Evolutionary conservation across 192 early-diverging fungal species (phyloP).

Genomic region (Paraglomus brasilianum): DNA sequence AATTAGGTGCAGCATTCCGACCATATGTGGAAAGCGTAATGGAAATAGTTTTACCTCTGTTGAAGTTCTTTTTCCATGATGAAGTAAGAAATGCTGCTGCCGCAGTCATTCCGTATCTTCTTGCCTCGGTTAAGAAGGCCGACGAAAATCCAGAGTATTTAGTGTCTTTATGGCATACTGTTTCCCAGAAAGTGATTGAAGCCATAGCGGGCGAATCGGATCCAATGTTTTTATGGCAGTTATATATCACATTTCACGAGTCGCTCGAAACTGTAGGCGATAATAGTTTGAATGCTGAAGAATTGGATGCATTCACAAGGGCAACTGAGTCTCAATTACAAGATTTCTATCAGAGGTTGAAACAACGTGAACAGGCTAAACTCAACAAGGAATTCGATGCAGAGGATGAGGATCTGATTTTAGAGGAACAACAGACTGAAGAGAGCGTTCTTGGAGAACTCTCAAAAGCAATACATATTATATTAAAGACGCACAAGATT

Average conservation of each 20-base stretch:
- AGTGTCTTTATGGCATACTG: conserved; percentile 66
- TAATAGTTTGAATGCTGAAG: conserved; percentile 58
- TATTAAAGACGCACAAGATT: conserved; percentile 73
- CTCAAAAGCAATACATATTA: conserved; percentile 73
- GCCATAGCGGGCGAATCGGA: conserved; percentile 81
- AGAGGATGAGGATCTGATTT: conserved; percentile 88
- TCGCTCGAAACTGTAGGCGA: conserved; percentile 65
- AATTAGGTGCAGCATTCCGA: conserved; percentile 86
- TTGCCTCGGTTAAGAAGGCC: conserved; percentile 61
- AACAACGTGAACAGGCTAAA: conserved; percentile 72
- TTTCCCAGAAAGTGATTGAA: conserved; percentile 76
- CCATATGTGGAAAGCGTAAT: conserved; percentile 81
- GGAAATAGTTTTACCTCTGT: conserved; percentile 82
- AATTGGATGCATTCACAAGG: conserved; percentile 70
- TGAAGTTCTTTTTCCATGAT: conserved; percentile 98
- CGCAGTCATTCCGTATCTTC: conserved; percentile 74
- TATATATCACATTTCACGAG: conserved; percentile 78
- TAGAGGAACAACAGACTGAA: conserved; percentile 79
- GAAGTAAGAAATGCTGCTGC: conserved; percentile 91
- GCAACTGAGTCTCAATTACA: conserved; percentile 68
- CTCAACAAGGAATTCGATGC: conserved; percentile 82
- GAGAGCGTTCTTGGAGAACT: conserved; percentile 83
- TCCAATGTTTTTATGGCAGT: conserved; percentile 70
- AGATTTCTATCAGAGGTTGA: conserved; percentile 74
- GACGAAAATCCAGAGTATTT: conserved; percentile 52